Base-by-base conservation (phyloP, 164 flowering plant species). In the Stephania cephalantha region DNA sequence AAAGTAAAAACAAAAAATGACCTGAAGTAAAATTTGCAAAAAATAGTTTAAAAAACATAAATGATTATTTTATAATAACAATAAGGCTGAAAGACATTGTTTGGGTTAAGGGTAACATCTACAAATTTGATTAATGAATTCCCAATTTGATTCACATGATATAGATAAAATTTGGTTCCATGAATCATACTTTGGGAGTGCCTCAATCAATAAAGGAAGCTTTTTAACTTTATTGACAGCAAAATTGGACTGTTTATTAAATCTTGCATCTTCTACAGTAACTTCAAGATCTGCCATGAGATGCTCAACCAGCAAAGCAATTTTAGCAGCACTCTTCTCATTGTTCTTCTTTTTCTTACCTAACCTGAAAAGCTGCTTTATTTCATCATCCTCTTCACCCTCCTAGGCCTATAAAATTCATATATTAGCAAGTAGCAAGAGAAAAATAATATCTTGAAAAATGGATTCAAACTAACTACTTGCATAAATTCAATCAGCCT, bases 201-300 rank as follows among this genome's bases (percentile, higher is more conserved):
- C 97, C n/a, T 92, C 98, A 9, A 88, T 90, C 42, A 95, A 90
- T 80, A 95, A 95, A 53, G 97, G 91, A 78, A 95, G 81, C 86
- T 93, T 95, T 82, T 85, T 92, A 22, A 93, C 90, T 79, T 95
- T 95, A 79, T 90, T 92, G 55, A 95, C 77, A 7, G 99, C 99
- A 76, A 97, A 98, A 80, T 88, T 90, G 13, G 86, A 85, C 80
- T 89, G 89, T 70, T 88, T 83, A 80, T 95, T 95, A 29, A 95
- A 83, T 95, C 99, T 72, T 25, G 25, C 25, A 25, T 25, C 25
- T 25, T 25, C 25, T 25, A 93, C 97, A 5, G 91, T 85, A 63
- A 94, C 90, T 85, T 96, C 99, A 69, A 96, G 94, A 81, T 92
- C 96, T 30, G 97, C 99, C 94, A 96, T 94, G 50, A 92, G 86